Conservation (phyloP, 106 monocot species). For the Acorus gramineus region DNA sequence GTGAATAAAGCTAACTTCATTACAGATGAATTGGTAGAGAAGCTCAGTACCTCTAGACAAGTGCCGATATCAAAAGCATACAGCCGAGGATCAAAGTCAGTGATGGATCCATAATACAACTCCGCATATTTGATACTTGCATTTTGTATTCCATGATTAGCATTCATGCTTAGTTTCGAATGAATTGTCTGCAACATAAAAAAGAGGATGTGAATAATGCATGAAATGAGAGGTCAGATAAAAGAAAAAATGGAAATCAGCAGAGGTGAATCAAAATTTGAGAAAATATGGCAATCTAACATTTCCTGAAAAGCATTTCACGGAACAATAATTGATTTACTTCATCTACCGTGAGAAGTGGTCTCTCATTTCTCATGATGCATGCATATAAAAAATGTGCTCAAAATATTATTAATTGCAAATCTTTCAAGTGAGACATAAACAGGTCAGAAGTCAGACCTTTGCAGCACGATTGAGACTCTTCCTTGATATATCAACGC, state of each 20-base stretch:
- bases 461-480: constrained; percentile 82
- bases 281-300: neutral
- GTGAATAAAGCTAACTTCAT: neutral
- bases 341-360: too few relatives aligned
- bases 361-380: neutral
- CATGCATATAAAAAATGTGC: neutral
- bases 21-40: neutral
- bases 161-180: constrained; percentile 50
- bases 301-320: neutral
- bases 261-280: neutral
- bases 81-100: constrained; percentile 68
- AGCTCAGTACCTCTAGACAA: constrained; percentile 78
- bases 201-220: neutral
- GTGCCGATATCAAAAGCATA: constrained; percentile 73
- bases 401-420: neutral
- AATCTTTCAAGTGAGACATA: neutral
- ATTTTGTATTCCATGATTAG: constrained; percentile 4
- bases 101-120: constrained; percentile 96
- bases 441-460: constrained; percentile 23
- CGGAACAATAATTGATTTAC: too few relatives aligned
- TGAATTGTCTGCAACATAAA: constrained; percentile 61
- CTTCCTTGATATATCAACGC: constrained; percentile 84
- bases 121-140: constrained; percentile 39
- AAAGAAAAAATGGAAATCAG: neutral
- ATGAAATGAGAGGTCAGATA: neutral